Evolutionary conservation across 2,329 filamentous ascomycete species (phyloP).

Genomic region (Blastomyces parvus): DNA sequence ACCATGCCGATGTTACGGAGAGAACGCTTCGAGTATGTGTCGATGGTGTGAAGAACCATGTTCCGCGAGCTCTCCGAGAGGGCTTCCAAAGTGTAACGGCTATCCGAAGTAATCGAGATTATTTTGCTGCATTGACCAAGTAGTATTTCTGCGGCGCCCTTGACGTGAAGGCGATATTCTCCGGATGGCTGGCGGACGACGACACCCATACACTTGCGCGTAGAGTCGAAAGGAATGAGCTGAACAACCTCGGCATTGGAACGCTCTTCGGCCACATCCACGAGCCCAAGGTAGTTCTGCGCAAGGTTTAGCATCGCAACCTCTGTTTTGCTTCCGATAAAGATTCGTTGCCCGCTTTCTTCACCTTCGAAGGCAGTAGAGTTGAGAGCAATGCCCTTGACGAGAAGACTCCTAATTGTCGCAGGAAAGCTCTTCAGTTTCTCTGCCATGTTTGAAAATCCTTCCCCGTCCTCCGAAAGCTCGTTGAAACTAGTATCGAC

Average conservation of each 20-base stretch:
- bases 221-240: constrained; percentile 65
- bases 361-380: constrained; percentile 71
- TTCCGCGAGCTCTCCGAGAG: constrained; percentile 23
- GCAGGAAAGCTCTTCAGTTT: constrained; percentile 26
- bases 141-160: constrained; percentile 42
- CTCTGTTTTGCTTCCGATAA: constrained; percentile 71
- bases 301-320: constrained; percentile 64
- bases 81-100: constrained; percentile 19
- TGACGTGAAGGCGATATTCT: constrained; percentile 39
- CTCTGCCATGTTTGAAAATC: constrained; percentile 21
- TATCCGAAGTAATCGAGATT: constrained; percentile 23
- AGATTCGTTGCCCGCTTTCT: constrained; percentile 51
- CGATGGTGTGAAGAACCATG: constrained; percentile 28
- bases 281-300: constrained; percentile 56
- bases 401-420: constrained; percentile 28
- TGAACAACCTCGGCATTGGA: constrained; percentile 53
- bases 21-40: constrained; percentile 44
- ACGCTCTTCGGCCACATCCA: constrained; percentile 53
- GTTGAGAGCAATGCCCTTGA: constrained; percentile 38
- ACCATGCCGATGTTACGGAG: constrained; percentile 66
- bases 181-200: constrained; percentile 33
- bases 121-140: constrained; percentile 28
- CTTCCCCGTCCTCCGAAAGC: constrained; percentile 16
- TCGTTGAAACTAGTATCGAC: constrained; percentile 48
- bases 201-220: constrained; percentile 56